These are phyloP conservation scores for Musa troglodytarum DNA, from an alignment of 176 grass and related monocot genomes.

Conservation along the genomic window DNA sequence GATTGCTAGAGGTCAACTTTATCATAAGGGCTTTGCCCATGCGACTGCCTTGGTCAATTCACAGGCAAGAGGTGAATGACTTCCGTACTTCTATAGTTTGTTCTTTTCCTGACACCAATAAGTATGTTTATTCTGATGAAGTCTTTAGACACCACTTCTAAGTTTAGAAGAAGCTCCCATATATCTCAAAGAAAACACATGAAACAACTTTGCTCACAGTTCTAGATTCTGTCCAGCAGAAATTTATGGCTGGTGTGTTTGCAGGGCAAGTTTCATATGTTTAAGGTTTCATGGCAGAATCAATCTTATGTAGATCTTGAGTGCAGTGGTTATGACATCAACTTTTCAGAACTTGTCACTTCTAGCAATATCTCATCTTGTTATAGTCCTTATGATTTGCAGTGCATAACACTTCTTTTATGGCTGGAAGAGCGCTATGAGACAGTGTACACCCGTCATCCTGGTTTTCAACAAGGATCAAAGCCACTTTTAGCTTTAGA, in stretches of 20 bases:
- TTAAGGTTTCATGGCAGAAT: neutral
- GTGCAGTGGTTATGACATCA: neutral
- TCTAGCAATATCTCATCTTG: constrained; percentile 1
- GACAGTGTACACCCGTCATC: constrained; percentile 73
- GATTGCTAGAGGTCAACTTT: no score
- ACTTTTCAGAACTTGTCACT: neutral
- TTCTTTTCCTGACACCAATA: no score
- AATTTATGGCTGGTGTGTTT: no score
- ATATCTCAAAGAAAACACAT: neutral
- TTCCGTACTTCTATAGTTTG: no score
- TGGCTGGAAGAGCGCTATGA: constrained; percentile 93
- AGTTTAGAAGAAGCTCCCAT: neutral
- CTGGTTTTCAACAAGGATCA: constrained; percentile 69
- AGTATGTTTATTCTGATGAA: no score
- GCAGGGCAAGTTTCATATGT: neutral
- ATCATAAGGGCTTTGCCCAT: no score
- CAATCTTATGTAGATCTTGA: neutral
- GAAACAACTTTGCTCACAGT: no score
- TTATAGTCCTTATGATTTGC: constrained; percentile 16
- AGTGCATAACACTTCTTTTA: constrained; percentile 66
- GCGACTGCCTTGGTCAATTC: no score
- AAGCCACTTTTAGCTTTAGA: constrained; percentile 80
- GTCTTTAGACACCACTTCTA: neutral
- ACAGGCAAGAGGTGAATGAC: no score
- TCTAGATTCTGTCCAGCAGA: no score